Base-by-base conservation (phyloP, 345 rosid genomes). In the Dimocarpus longan region DNA sequence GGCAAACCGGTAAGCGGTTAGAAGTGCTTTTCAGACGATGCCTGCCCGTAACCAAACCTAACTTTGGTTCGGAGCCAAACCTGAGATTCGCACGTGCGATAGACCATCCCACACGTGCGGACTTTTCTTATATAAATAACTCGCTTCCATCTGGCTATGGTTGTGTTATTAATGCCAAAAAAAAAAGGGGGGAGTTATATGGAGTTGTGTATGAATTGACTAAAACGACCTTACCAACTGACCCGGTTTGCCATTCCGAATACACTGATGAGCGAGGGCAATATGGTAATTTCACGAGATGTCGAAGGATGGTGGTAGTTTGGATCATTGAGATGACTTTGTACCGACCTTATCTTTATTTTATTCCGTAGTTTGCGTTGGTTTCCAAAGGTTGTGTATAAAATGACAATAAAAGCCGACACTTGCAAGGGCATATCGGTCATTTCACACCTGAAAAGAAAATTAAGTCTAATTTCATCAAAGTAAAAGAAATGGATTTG, bases 241-340 rank as follows among this genome's bases (percentile, higher is more conserved):
- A 44, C 64, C 16, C 8, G 3, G 18, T 75, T 57, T 52, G 15
- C 12, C 16, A 50, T 71, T 11, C 3, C 18, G 48, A 76, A 37
- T 8, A 70, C 7, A 68, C 77, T 80, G 13, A 76, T 80, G 39
- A n/a, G 65, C 6, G 24, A 62, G 90, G 87, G 84, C 64, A 82
- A 28, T 79, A 66, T 74, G 68, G 85, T 78, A 75, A 74, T 79
- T 69, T 32, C 1, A 0, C 0, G 5, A 75, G 21, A 54, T 66
- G 62, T 65, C 68, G 16, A 71, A 78, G 81, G 88, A 81, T 83
- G 87, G 88, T 84, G 87, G 88, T 75, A 77, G 88, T 84, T 90
- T 83, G 85, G 90, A 82, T 87, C 88, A 83, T 84, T 87, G 91
- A 90, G 81, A 85, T 83, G 91, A 87, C 90, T 72, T 78, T 83